These are phyloP conservation scores for Quercus tomentella DNA, from an alignment of 331 rosid genomes.

Conservation along the genomic window DNA sequence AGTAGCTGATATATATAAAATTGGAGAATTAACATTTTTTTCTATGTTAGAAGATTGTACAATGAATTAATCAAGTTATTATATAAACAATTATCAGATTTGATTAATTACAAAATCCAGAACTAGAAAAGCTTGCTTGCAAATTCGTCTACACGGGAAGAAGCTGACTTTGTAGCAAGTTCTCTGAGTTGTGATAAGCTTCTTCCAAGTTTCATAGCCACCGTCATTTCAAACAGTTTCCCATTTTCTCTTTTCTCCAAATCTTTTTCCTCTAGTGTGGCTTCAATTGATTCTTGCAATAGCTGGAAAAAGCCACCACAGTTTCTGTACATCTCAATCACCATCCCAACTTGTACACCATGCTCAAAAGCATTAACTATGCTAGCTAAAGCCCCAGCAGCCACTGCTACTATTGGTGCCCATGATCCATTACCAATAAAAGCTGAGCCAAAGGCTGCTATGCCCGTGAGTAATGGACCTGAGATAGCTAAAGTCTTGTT, in stretches of 20 bases:
- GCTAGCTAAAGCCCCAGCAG: constrained; percentile 58
- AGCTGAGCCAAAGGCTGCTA: constrained; percentile 56
- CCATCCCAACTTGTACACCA: constrained; percentile 80
- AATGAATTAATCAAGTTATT: background rate
- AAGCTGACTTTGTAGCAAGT: constrained; percentile 50
- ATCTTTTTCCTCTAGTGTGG: constrained; percentile 38
- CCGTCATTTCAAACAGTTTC: constrained; percentile 43
- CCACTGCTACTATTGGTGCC: constrained; percentile 34
- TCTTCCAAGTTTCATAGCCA: constrained; percentile 70
- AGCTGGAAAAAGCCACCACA: constrained; percentile 53
- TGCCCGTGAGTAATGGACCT: constrained; percentile 64
- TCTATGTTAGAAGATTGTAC: background rate
- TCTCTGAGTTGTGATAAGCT: constrained; percentile 52
- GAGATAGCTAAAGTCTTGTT: constrained; percentile 59
- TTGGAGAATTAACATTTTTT: background rate
- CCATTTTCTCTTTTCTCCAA: constrained; percentile 62
- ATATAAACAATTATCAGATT: background rate
- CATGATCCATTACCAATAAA: constrained; percentile 41
- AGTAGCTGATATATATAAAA: background rate
- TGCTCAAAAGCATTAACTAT: constrained; percentile 58
- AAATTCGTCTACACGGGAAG: constrained; percentile 47
- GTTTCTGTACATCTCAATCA: constrained; percentile 68
- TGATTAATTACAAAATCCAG: background rate
- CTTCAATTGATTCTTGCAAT: constrained; percentile 38
- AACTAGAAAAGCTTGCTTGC: constrained; percentile 62